Conservation (phyloP, 2,329 filamentous ascomycete genomes). For the Teratosphaeria pseudoeucalypti region DNA sequence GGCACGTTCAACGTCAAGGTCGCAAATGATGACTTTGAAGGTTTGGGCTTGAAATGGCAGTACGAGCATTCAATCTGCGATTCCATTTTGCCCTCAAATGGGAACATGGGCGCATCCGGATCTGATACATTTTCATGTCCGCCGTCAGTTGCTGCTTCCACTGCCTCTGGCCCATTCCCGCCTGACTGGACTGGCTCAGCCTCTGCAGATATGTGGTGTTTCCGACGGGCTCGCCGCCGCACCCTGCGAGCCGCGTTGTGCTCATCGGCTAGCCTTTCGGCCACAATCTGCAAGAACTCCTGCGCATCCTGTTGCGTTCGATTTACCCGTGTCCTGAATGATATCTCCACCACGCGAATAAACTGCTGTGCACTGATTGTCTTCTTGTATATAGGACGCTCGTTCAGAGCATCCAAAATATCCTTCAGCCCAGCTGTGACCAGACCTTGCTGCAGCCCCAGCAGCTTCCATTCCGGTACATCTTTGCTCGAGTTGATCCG, state of each 20-base stretch:
- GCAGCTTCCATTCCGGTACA: conserved; percentile 37
- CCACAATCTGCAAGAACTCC: conserved; percentile 89
- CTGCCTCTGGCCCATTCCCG: conserved; percentile 4
- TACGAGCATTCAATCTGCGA: conserved; percentile 91
- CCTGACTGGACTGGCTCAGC: not conserved
- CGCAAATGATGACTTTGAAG: conserved; percentile 75
- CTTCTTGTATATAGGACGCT: conserved; percentile 86
- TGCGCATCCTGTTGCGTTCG: conserved; percentile 95
- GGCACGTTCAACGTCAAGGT: conserved; percentile 88
- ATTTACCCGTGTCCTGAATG: conserved; percentile 84
- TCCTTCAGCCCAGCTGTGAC: conserved; percentile 85
- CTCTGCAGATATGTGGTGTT: conserved; percentile 4
- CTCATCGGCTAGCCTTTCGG: conserved; percentile 85
- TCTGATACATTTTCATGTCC: conserved; percentile 1
- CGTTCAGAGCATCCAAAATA: conserved; percentile 84
- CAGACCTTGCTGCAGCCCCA: conserved; percentile 63
- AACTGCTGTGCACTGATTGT: conserved; percentile 83
- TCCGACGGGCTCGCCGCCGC: conserved; percentile 44
- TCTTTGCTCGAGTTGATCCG: conserved; percentile 38
- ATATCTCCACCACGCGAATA: conserved; percentile 69
- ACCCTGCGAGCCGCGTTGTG: conserved; percentile 77
- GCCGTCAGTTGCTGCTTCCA: not conserved
- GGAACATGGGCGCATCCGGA: conserved; percentile 58
- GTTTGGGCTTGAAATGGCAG: conserved; percentile 80
- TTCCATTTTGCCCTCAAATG: conserved; percentile 82